Evolutionary conservation across 257 asterid species (phyloP).

Genomic region (Solanum bukasovii): DNA sequence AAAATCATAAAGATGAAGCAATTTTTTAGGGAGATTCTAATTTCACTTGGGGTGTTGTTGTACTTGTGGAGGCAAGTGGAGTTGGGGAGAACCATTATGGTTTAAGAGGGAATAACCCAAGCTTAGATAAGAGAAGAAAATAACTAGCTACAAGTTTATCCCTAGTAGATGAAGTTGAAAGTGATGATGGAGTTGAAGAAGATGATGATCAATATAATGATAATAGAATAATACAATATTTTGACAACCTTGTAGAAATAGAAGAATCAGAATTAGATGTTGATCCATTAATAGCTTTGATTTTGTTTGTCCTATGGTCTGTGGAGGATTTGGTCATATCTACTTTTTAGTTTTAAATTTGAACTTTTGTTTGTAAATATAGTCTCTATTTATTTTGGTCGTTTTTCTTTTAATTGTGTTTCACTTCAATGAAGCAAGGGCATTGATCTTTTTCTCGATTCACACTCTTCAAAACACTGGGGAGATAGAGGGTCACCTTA

Average conservation of each 20-base stretch:
- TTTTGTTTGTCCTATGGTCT: neutral
- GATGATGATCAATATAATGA: neutral
- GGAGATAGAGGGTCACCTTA: neutral
- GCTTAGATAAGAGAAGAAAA: neutral
- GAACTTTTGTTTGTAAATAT: neutral
- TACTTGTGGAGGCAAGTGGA: neutral
- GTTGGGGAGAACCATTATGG: neutral
- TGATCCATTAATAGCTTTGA: neutral
- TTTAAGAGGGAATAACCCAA: neutral
- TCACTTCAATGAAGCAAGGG: neutral
- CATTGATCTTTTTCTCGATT: neutral
- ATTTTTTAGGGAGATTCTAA: no score
- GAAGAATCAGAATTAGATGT: neutral
- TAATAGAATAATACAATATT: neutral
- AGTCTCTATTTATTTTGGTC: neutral
- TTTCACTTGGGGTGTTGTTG: neutral
- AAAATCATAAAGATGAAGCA: no score
- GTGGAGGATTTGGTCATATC: neutral
- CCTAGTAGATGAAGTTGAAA: neutral
- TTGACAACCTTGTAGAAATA: neutral
- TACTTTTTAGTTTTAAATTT: no score
- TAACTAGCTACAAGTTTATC: neutral
- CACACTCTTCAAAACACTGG: neutral
- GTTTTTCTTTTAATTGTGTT: neutral
- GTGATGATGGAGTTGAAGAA: neutral